Evolutionary conservation across 805 yeast species (phyloP).

Genomic region (Wickerhamomyces canadensis): DNA sequence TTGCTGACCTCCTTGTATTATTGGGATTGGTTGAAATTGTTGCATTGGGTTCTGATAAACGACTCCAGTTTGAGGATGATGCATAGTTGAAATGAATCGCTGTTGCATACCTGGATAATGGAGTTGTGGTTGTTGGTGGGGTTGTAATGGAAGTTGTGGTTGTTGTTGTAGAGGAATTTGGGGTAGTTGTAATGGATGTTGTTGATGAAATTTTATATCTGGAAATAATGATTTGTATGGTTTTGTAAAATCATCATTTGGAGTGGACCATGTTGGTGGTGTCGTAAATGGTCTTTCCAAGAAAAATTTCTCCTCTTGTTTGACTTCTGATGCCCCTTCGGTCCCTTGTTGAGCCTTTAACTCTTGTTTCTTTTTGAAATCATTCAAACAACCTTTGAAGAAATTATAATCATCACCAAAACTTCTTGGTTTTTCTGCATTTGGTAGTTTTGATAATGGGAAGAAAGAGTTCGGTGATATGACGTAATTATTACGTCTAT

Average conservation of each 20-base stretch:
- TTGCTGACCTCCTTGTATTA: constrained; percentile 15
- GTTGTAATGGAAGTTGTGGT: constrained; percentile 1
- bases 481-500: constrained; percentile 6
- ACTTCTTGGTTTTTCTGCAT: constrained; percentile 20
- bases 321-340: too few species aligned
- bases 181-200: constrained; percentile 5
- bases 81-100: constrained; percentile 4
- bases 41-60: constrained; percentile 1
- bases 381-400: constrained; percentile 22
- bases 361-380: constrained; percentile 14
- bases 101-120: constrained; percentile 3
- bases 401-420: constrained; percentile 21
- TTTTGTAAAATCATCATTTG: constrained; percentile 35
- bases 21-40: constrained; percentile 17
- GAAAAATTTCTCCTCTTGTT: not conserved
- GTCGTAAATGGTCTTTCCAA: constrained; percentile 63
- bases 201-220: constrained; percentile 17
- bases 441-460: constrained; percentile 21
- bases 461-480: constrained; percentile 13
- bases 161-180: not conserved
- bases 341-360: too few species aligned
- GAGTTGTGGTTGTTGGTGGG: constrained; percentile 2
- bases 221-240: constrained; percentile 51
- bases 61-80: constrained; percentile 4
- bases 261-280: constrained; percentile 70